Base-by-base conservation (phyloP, 331 rosid species). In the Phaseolus coccineus region DNA sequence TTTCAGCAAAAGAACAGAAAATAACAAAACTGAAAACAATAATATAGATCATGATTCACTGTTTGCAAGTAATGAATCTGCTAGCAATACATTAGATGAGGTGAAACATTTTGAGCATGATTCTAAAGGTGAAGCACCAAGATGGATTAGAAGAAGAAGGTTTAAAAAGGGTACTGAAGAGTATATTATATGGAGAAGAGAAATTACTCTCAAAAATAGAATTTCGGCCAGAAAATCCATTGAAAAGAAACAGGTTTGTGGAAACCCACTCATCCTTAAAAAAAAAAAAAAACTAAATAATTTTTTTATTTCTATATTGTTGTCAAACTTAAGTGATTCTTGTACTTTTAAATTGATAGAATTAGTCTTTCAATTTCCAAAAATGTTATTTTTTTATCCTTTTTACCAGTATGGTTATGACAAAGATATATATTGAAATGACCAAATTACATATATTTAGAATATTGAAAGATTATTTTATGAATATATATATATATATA, bases 161-260 rank as follows among this genome's bases (percentile, higher is more conserved):
- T 39, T 73, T 0, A 44, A 66, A 58, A 81, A 27, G 27, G 84
- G 76, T 14, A 51, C 80, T 22, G 19, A 44, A 48, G 84, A 81
- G 33, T 58, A 66, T 12, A 25, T 24, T 65, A 63, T 6, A 3
- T 2, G 75, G 76, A 55, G 50, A 71, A 15, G 53, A 44, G 70
- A 81, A 22, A 31, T 65, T 47, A 73, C 37, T 56, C 30, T 81
- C 40, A 61, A 66, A 52, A 81, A 81, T 47, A 81, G 84, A 69
- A 31, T 81, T 4, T 81, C 84, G 11, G 84, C 84, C 19, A 65
- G 76, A 74, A 81, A 47, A 81, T 81, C 84, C 19, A 19, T 81
- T 31, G 80, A 73, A 44, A 81, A 81, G 52, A 81, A 66, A 57
- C 44, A 73, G 84, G 84, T 76, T 59, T 8, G 44, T 27, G 3